Base-by-base conservation (phyloP, 176 grass and related monocot genomes). In the Rhynchospora pubera region DNA sequence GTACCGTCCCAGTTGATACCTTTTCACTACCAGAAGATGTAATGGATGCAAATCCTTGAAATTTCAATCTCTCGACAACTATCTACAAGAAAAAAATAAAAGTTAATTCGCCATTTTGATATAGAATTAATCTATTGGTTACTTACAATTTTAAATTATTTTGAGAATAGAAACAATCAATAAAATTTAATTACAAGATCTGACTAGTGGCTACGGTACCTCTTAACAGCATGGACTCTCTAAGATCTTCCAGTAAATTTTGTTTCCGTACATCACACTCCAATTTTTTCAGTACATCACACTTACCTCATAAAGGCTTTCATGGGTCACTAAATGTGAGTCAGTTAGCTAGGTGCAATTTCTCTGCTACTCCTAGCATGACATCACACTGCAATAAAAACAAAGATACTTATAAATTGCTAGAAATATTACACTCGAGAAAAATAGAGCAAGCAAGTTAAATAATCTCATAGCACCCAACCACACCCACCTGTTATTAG, bases 21-120 rank as follows among this genome's bases (percentile, higher is more conserved):
- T 87, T 86, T 30, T 30, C 85, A 80, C 19, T 71, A 4, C 60
- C 88, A 68, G 91, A 97, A 65, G 91, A 90, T 0, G 93, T 93
- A 15, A 97, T 19, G 13, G 87, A 91, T 58, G 87, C 89, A 82
- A 93, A 90, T 80, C 79, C 89, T 72, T 93, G 93, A 28, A 68
- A 75, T 74, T 56, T 87, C 18, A 83, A 80, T 68, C 66, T 89
- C 65, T 89, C 42, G 0, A 88, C 80, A 66, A 63, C 94, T 90
- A 79, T 48, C 21, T 16, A 73, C 59, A 69, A 71, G 50, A 60
- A 82, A 15, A n/a, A 86, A 53, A 88, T 69, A 2, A 68, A 85
- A 39, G 50, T 18, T 32, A 30, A 56, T 77, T 11, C 0, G 8
- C 22, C 19, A 77, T 76, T 7, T 6, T 55, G 47, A 26, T 53